Percentiles rank a stretch among this genome's conserved stretches.
Evolutionary conservation across 2,329 filamentous ascomycete genomes (phyloP).

Genomic region (Penicillium digitatum): DNA sequence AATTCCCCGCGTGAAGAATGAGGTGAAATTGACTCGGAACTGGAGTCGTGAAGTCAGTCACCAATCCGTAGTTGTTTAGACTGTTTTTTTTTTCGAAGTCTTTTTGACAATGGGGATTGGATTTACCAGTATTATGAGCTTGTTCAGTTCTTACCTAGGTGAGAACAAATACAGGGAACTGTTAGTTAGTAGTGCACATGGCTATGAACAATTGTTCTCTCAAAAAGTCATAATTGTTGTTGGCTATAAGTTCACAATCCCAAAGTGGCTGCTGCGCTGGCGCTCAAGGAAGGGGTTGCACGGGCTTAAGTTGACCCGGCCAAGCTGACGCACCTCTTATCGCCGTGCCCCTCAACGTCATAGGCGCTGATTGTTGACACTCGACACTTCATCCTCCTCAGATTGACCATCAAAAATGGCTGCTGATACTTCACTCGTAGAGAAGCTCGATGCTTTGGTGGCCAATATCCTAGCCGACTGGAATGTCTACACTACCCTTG

Average conservation of each 20-base stretch:
- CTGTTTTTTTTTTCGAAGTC: neutral
- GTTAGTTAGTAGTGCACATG: neutral
- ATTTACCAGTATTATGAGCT: neutral
- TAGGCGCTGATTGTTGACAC: conserved; percentile 12
- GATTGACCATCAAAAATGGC: conserved; percentile 31
- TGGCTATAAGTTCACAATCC: conserved; percentile 4
- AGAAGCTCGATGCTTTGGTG: conserved; percentile 68
- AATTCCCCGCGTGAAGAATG: neutral
- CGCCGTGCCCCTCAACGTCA: conserved; percentile 22
- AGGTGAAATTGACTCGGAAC: neutral
- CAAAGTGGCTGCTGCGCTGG: conserved; percentile 3
- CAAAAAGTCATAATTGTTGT: conserved; percentile 8
- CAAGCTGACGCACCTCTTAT: conserved; percentile 1
- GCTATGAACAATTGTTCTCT: neutral
- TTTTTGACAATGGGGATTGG: neutral
- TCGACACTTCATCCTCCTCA: conserved; percentile 5
- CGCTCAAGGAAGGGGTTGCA: conserved; percentile 9
- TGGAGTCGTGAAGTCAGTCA: conserved; percentile 2
- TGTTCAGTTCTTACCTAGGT: neutral
- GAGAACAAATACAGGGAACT: neutral
- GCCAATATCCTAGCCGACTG: conserved; percentile 70
- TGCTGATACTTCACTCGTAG: conserved; percentile 52
- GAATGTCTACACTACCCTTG: conserved; percentile 72
- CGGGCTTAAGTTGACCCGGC: conserved; percentile 22
- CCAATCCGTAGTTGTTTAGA: neutral